Percentiles rank a stretch among this genome's conserved stretches.
Conservation (phyloP, 108 stramenopile species). For the Aurantiochytrium sp. region DNA sequence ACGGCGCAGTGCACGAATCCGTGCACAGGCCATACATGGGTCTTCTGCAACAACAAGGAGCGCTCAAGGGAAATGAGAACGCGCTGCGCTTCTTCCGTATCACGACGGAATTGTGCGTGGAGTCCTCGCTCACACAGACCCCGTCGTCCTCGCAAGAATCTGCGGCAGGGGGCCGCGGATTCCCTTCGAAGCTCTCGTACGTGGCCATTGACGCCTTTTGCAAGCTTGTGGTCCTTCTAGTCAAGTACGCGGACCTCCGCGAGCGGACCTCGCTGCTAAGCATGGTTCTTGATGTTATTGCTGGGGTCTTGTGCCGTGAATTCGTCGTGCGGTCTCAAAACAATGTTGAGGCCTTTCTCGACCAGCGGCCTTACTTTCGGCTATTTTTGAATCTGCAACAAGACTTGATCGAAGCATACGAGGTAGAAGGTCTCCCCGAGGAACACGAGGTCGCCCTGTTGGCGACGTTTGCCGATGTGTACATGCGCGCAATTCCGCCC, state of each 20-base stretch:
- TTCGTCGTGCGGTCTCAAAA: not conserved
- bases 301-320: not conserved
- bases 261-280: not conserved
- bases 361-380: conserved; percentile 96
- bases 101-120: conserved; percentile 73
- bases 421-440: not conserved
- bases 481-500: conserved; percentile 82
- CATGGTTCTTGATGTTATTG: not conserved
- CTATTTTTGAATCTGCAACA: conserved; percentile 80
- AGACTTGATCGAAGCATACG: conserved; percentile 74
- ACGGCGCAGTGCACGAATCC: conserved; percentile 67
- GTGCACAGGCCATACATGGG: conserved; percentile 75
- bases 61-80: conserved; percentile 77
- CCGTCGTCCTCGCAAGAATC: not conserved
- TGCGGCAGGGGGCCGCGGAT: not conserved
- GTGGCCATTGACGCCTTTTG: conserved; percentile 79
- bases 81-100: conserved; percentile 91
- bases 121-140: conserved; percentile 35
- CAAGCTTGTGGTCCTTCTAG: conserved; percentile 77
- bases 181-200: not conserved
- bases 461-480: conserved; percentile 77
- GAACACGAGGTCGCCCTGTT: conserved; percentile 50
- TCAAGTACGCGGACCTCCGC: conserved; percentile 62
- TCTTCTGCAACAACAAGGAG: conserved; percentile 72
- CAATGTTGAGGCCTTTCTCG: conserved; percentile 38